Base-by-base conservation (phyloP, 192 early-diverging fungal genomes). In the Linnemannia elongata region DNA sequence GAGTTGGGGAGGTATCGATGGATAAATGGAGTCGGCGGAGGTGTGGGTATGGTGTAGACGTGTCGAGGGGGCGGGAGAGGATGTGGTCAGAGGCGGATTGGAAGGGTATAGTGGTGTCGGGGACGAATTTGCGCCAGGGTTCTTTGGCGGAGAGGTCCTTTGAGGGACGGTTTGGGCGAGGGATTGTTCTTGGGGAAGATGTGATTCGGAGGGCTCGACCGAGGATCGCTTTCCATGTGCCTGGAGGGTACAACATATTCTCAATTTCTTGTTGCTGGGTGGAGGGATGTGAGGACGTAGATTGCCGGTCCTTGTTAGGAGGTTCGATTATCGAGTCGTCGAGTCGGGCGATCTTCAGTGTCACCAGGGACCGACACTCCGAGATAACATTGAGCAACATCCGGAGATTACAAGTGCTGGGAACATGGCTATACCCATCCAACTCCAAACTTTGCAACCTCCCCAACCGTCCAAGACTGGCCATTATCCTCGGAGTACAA, bases 121-220 rank as follows among this genome's bases (percentile, higher is more conserved):
- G 42, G 20, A 68, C 52, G 42, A 82, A 82, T 52, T 76, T 82
- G 2, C 80, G 74, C 80, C 80, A 76, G 22, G 80, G 74, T 24
- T 82, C 80, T 63, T 69, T 55, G 20, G 49, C 17, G 18, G 49
- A 52, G 1, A 52, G 18, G 30, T 69, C 10, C 27, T 27, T 69
- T 36, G 27, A 75, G 13, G 76, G 10, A 1, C 41, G 9, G 41
- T 52, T 52, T 52, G 18, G 49, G 20, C 49, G 49, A 22, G 49
- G 0, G 18, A 52, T 18, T 22, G 47, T 52, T 52, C 20, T 13
- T 52, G 17, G 17, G 12, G 15, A 17, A 1, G 5, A 52, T 5
- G 49, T 22, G 18, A 52, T 52, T 52, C 17, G 18, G 17, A 52
- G 18, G 49, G 49, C 49, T 52, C 49, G 49, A 52, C 49, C 18